Percentiles rank a stretch among this genome's conserved stretches.
Conservation (phyloP, 768 basidiomycete species). For the Tricholoma matsutake region DNA sequence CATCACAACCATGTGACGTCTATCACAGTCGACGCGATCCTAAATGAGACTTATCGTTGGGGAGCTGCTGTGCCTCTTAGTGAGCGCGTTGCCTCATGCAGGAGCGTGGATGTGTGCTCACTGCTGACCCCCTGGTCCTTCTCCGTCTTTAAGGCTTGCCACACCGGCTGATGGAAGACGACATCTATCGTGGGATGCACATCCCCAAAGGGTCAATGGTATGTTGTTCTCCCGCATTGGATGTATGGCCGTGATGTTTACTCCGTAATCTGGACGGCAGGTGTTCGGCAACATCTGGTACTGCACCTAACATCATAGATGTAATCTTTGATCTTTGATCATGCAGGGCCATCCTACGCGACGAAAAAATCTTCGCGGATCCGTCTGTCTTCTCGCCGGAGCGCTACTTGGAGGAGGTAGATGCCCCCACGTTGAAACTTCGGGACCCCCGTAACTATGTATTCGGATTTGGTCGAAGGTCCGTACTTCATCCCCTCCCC, state of each 20-base stretch:
- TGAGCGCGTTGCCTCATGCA: conserved; percentile 22
- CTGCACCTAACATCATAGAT: neutral
- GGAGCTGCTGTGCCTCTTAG: conserved; percentile 56
- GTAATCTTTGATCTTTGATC: neutral
- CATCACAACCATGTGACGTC: neutral
- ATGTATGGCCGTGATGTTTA: neutral
- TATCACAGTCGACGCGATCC: conserved; percentile 44
- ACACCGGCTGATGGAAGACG: conserved; percentile 63
- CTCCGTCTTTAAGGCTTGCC: conserved; percentile 45
- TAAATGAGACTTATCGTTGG: conserved; percentile 57
- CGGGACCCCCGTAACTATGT: conserved; percentile 33
- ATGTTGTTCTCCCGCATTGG: conserved; percentile 12
- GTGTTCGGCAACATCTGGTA: conserved; percentile 65
- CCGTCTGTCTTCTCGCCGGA: conserved; percentile 52
- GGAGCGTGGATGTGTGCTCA: neutral
- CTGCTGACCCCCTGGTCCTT: neutral
- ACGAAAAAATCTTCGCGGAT: conserved; percentile 49
- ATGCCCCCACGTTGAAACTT: conserved; percentile 23
- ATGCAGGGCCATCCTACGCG: conserved; percentile 45
- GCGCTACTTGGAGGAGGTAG: conserved; percentile 40
- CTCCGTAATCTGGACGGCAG: conserved; percentile 9
- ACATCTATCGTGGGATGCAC: conserved; percentile 53
- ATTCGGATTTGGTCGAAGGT: conserved; percentile 43
- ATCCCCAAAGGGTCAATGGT: conserved; percentile 65
- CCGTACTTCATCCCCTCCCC: conserved; percentile 3